Base-by-base conservation (phyloP, 495 filamentous ascomycete species). In the Beverwykella pulmonaria region DNA sequence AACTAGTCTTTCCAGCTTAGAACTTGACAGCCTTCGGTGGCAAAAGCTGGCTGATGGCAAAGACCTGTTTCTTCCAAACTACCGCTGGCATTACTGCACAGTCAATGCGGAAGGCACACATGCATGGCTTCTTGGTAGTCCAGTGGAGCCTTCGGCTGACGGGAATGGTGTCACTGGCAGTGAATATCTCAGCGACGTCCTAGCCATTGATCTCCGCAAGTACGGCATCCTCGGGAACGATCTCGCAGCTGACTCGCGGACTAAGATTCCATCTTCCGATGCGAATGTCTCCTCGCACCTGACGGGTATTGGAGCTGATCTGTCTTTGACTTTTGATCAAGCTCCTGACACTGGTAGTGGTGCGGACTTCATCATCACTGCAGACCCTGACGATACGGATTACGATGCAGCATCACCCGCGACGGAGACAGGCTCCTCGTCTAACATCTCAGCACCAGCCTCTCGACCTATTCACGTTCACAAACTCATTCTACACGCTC, bases 61-160 rank as follows among this genome's bases (percentile, higher is more conserved):
- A 27, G 95, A 98, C 73, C 89, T 98, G 25, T 97, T 97, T 78
- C 82, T 89, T 57, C 82, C 86, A 0, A 88, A 88, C 10, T 98
- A 92, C 75, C 86, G 92, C 53, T 98, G 95, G 95, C 93, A 97
- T 75, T 98, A 98, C 74, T 97, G 94, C 74, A 92, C 91, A 0
- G 87, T 96, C 76, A 92, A 97, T 74, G 86, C 94, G 66, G 88
- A 92, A 59, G 92, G 92, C 0, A 97, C 94, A 1, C 96, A 95
- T 70, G 93, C 92, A 10, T 98, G 96, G 92, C 79, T 98, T 8
- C 82, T 98, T n/a, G 94, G 94, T 22, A 96, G 92, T 73, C 88
- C 88, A 9, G 90, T 88, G 3, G 92, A 97, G 62, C 59, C 79
- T 26, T 73, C 79, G n/a, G 82, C 76, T n/a, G 75, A 76, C 66